Evolutionary conservation across 2,329 filamentous ascomycete species (phyloP).

Genomic region (Fusarium sambucinum): DNA sequence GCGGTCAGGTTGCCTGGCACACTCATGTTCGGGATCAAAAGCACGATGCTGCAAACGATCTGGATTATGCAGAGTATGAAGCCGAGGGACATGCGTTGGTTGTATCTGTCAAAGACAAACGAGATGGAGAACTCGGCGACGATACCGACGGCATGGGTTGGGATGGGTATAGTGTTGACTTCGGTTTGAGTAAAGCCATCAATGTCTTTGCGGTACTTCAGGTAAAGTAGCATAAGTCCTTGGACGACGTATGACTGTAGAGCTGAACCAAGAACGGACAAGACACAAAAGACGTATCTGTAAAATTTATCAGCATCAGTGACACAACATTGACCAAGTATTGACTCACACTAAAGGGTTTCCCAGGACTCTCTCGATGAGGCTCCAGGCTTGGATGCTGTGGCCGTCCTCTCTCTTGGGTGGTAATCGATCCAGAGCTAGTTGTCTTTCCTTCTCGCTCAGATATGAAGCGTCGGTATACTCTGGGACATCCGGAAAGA

Average conservation of each 20-base stretch:
- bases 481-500: constrained; percentile 50
- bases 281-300: constrained; percentile 42
- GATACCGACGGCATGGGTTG: constrained; percentile 45
- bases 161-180: constrained; percentile 46
- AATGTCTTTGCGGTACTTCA: constrained; percentile 40
- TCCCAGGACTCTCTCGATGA: constrained; percentile 47
- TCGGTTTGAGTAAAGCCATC: constrained; percentile 42
- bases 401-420: constrained; percentile 52
- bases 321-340: fast-evolving
- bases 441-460: constrained; percentile 50
- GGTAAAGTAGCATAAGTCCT: constrained; percentile 44
- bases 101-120: constrained; percentile 39
- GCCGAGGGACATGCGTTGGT: constrained; percentile 16
- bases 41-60: constrained; percentile 28
- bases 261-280: constrained; percentile 46
- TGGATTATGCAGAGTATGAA: constrained; percentile 35
- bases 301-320: not conserved
- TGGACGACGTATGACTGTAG: constrained; percentile 45
- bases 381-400: constrained; percentile 49
- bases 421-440: constrained; percentile 49
- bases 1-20: constrained; percentile 37
- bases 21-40: constrained; percentile 37
- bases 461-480: constrained; percentile 53
- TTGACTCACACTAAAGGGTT: constrained; percentile 47
- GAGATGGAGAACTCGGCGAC: constrained; percentile 40